phyloP scores from a whole-genome alignment of 176 grass and related monocot species.

The Urochloa ruziziensis region DNA sequence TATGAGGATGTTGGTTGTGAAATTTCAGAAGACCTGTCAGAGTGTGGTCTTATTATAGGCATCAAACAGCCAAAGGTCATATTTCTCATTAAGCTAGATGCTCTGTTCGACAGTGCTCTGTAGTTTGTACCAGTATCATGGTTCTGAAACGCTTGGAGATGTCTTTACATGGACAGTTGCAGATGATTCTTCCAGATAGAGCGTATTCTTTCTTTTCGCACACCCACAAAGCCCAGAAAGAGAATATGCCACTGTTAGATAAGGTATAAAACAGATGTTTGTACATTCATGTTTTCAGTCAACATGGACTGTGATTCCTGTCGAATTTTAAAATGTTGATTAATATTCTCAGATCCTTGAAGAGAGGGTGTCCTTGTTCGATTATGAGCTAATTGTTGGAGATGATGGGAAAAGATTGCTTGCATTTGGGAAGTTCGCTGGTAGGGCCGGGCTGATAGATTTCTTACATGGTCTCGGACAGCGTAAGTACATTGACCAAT shows the following conservation, averaged over 20 bases:
- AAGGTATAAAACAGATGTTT: conserved; percentile 49
- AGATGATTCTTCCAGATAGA: conserved; percentile 87
- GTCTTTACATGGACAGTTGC: conserved; percentile 45
- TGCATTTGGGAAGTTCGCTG: conserved; percentile 95
- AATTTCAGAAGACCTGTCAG: conserved; percentile 76
- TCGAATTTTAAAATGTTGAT: neutral
- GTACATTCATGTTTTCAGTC: conserved; percentile 10
- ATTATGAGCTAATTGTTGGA: conserved; percentile 90
- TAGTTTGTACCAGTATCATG: neutral
- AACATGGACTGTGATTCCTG: neutral
- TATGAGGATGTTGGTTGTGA: conserved; percentile 93
- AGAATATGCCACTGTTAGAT: conserved; percentile 90
- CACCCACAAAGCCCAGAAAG: conserved; percentile 92
- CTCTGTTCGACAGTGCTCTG: neutral
- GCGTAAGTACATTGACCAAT: conserved; percentile 50
- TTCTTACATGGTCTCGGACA: conserved; percentile 91
- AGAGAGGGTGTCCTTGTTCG: conserved; percentile 82
- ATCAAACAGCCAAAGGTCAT: conserved; percentile 95
- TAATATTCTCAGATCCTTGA: conserved; percentile 66
- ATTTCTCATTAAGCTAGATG: neutral
- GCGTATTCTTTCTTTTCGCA: conserved; percentile 92
- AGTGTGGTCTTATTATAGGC: conserved; percentile 85
- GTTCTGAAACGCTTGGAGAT: neutral
- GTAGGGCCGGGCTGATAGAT: conserved; percentile 93
- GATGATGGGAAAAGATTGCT: conserved; percentile 75